Base-by-base conservation (phyloP, 2,329 filamentous ascomycete species). In the Colletotrichum spaethianum region DNA sequence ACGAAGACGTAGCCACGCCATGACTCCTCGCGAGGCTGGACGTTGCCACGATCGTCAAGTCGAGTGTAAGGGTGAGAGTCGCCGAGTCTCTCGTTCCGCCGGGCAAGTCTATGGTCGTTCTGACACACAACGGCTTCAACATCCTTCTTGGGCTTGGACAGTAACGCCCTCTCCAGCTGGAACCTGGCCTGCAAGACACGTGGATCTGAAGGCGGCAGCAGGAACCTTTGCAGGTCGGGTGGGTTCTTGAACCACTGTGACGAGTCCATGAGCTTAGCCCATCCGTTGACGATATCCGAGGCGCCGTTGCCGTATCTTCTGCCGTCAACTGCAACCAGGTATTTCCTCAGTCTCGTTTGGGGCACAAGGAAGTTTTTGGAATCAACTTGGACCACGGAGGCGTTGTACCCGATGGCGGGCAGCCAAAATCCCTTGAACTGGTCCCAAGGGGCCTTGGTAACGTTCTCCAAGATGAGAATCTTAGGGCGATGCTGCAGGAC, bases 291-390 rank as follows among this genome's bases (percentile, higher is more conserved):
- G n/a, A 83, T 81, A 11, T 74, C 59, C 0, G 79, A 77, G 16
- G 28, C 46, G 1, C 76, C 73, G 0, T 71, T 16, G 5, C 75
- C 80, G 31, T 82, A 82, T 1, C 78, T 73, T 38, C 82, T 61
- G 16, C 79, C 80, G 67, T 89, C 83, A n/a, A 92, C 77, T 18
- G 87, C 89, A 38, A 92, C 76, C 74, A 92, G 83, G 76, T 93
- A 93, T 1, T 86, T 88, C 42, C 91, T 85, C 50, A 83, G 80
- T 1, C 91, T 85, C 0, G 92, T 94, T 65, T 96, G 93, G 0
- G 94, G 94, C 0, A 95, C 81, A 70, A 94, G 93, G 75, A 87
- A 94, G 3, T 92, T 81, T 77, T 94, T 94, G 0, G 90, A 92
- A 75, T 95, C 92, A 0, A 93, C 81, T 5, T 81, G 82, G 0